These are phyloP conservation scores for Pleurotus eryngii DNA, from an alignment of 768 basidiomycete species.

Conservation along the genomic window DNA sequence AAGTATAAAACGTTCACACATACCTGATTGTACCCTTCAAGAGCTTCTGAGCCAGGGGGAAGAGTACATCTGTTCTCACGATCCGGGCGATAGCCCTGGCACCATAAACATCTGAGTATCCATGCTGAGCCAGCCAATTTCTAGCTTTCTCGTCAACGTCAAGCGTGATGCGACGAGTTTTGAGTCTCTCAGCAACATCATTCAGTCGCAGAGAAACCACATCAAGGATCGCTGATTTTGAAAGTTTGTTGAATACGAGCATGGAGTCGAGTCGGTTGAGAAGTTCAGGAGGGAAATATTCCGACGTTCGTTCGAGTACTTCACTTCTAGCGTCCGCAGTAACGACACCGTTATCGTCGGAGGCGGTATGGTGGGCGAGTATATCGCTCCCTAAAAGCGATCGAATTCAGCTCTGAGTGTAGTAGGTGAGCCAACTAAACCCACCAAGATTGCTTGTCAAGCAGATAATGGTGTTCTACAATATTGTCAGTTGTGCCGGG, in stretches of 20 bases:
- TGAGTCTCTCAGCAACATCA: conserved; percentile 69
- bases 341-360: conserved; percentile 60
- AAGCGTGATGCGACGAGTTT: conserved; percentile 61
- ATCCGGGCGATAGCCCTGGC: conserved; percentile 87
- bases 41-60: conserved; percentile 79
- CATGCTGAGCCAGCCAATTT: conserved; percentile 69
- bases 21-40: conserved; percentile 77
- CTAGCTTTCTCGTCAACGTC: conserved; percentile 63
- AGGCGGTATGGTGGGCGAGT: conserved; percentile 65
- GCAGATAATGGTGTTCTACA: conserved; percentile 88
- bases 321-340: conserved; percentile 56
- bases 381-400: conserved; percentile 53
- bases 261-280: conserved; percentile 87
- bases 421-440: conserved; percentile 4
- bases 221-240: conserved; percentile 65
- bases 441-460: conserved; percentile 85
- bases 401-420: background rate
- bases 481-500: background rate
- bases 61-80: conserved; percentile 76
- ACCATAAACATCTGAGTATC: conserved; percentile 84
- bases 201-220: conserved; percentile 74
- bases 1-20: conserved; percentile 12
- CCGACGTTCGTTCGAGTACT: conserved; percentile 72
- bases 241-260: conserved; percentile 89
- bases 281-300: conserved; percentile 87